A percentile compares a stretch with the other conserved stretches of the same genome.
phyloP scores from a whole-genome alignment of 1,139 yeast species.

The Yamadazyma dendronema region DNA sequence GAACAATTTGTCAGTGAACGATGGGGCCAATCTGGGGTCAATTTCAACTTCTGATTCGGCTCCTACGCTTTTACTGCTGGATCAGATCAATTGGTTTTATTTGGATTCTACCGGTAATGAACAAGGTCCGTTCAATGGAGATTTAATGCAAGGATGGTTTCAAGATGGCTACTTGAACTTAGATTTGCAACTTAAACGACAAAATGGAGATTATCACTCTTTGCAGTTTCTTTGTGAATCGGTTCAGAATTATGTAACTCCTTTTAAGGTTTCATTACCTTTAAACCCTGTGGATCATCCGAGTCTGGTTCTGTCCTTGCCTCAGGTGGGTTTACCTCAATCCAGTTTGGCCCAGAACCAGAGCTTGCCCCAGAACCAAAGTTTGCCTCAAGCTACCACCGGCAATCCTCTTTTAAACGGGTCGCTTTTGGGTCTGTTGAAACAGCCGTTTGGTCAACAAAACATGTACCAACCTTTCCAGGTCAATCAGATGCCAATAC shows the following conservation, averaged over 20 bases:
- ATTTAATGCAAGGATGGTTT: conserved; percentile 79
- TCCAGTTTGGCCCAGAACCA: too few species aligned
- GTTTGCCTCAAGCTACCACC: background rate
- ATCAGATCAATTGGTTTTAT: conserved; percentile 64
- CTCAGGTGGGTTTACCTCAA: background rate
- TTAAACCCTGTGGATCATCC: conserved; percentile 20
- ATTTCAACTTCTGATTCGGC: background rate
- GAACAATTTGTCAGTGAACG: background rate
- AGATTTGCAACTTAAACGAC: conserved; percentile 57
- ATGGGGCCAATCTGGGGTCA: background rate
- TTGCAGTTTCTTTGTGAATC: conserved; percentile 45
- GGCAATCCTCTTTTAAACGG: conserved; percentile 4
- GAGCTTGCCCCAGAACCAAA: too few species aligned
- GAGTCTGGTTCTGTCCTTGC: background rate
- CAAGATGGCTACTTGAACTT: conserved; percentile 58
- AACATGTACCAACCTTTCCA: conserved; percentile 11
- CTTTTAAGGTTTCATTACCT: conserved; percentile 59
- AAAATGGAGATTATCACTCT: conserved; percentile 43
- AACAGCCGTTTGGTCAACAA: conserved; percentile 7
- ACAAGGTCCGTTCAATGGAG: conserved; percentile 81
- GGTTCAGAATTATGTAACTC: conserved; percentile 52
- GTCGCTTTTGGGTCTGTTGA: conserved; percentile 5
- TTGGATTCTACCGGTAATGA: conserved; percentile 67
- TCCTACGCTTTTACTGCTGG: conserved; percentile 10
- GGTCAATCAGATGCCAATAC: conserved; percentile 16